Conservation (phyloP, 1,139 yeast species). For the Candida anutae region DNA sequence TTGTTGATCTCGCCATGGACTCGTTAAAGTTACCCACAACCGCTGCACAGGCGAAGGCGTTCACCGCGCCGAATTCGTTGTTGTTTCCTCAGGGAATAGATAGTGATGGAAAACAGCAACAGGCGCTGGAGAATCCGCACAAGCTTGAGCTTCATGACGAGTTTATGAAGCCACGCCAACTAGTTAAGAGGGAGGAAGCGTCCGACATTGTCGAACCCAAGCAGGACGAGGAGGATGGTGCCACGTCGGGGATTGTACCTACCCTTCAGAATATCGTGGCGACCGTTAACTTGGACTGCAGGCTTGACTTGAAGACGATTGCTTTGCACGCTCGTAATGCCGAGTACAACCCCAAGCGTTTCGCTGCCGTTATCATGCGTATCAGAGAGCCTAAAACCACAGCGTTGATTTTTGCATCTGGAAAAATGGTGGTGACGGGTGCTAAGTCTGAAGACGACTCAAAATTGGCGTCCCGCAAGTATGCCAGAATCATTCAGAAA, state of each 20-base stretch:
- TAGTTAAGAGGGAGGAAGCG: constrained; percentile 23
- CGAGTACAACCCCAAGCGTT: constrained; percentile 94
- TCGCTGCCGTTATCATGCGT: constrained; percentile 99
- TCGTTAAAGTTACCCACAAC: constrained; percentile 70
- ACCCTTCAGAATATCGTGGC: constrained; percentile 96
- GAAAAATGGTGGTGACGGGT: constrained; percentile 99
- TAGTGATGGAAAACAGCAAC: constrained; percentile 9
- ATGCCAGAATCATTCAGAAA: constrained; percentile 96
- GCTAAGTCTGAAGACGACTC: constrained; percentile 98
- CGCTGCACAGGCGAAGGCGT: constrained; percentile 74
- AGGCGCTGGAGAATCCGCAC: constrained; percentile 2
- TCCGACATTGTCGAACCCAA: constrained; percentile 31
- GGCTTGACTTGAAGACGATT: constrained; percentile 90
- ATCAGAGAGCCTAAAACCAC: constrained; percentile 98
- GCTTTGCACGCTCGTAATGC: constrained; percentile 99
- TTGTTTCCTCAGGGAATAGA: constrained; percentile 50
- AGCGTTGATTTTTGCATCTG: constrained; percentile 95
- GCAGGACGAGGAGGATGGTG: constrained; percentile 53
- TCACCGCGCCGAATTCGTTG: constrained; percentile 60
- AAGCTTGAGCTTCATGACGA: too few species aligned
- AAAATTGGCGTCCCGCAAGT: constrained; percentile 91
- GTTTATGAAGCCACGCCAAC: constrained; percentile 7
- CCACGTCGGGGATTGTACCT: constrained; percentile 91
- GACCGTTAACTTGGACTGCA: constrained; percentile 92
- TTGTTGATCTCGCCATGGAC: constrained; percentile 46